phyloP scores from a whole-genome alignment of 768 basidiomycete genomes.

The Roridomyces roridus region DNA sequence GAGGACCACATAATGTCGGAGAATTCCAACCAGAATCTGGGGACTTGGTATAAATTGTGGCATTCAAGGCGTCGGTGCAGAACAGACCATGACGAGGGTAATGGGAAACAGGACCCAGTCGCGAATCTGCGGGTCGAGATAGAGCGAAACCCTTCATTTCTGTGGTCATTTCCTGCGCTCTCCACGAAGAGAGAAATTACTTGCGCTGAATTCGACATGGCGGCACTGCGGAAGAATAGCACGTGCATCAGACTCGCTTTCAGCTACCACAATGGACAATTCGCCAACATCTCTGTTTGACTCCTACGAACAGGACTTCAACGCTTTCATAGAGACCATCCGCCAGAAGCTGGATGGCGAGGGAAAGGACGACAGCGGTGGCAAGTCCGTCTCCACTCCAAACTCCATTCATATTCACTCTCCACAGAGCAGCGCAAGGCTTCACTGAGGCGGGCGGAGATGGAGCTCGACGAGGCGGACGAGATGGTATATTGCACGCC shows the following conservation, averaged over 20 bases:
- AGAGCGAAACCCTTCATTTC: constrained; percentile 58
- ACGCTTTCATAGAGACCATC: constrained; percentile 78
- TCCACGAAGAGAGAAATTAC: constrained; percentile 26
- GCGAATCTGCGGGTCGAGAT: constrained; percentile 95
- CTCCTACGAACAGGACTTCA: constrained; percentile 92
- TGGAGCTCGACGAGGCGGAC: constrained; percentile 97
- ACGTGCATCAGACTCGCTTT: constrained; percentile 13
- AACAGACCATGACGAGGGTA: constrained; percentile 91
- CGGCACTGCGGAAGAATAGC: constrained; percentile 26
- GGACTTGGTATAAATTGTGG: constrained; percentile 1
- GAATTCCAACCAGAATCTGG: constrained; percentile 90
- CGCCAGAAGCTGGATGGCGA: constrained; percentile 79
- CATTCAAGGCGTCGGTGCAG: neutral
- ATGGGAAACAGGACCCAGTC: constrained; percentile 96
- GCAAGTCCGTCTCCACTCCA: constrained; percentile 48
- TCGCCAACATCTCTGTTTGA: constrained; percentile 88
- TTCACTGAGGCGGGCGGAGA: constrained; percentile 81
- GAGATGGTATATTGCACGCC: constrained; percentile 76
- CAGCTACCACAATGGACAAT: constrained; percentile 65
- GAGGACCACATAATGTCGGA: constrained; percentile 90
- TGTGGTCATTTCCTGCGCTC: neutral
- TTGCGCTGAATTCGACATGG: constrained; percentile 55
- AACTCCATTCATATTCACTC: constrained; percentile 3
- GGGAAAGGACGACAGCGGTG: constrained; percentile 68
- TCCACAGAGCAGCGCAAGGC: constrained; percentile 80